Percentiles rank a stretch among this genome's conserved stretches.
Conservation (phyloP, 805 yeast species). For the Sugiyamaella americana region DNA sequence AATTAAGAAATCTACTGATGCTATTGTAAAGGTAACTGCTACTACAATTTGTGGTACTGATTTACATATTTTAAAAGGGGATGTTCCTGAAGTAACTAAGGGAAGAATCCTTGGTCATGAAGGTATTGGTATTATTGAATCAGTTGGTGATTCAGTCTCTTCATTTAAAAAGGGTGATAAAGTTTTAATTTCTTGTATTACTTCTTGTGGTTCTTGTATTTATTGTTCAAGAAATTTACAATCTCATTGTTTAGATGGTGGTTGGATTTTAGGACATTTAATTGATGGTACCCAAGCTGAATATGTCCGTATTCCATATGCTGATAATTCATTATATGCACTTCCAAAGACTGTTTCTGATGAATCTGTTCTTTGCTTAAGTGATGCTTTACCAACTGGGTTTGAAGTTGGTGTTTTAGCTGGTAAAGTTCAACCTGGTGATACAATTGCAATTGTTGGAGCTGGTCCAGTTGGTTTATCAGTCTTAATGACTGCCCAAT, state of each 20-base stretch:
- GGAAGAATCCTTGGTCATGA: conserved; percentile 93
- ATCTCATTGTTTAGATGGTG: conserved; percentile 80
- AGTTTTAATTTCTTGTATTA: conserved; percentile 74
- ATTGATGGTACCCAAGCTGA: conserved; percentile 71
- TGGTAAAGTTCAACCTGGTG: conserved; percentile 55
- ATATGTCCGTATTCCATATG: conserved; percentile 77
- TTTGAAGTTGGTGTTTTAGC: conserved; percentile 76
- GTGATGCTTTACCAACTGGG: conserved; percentile 69
- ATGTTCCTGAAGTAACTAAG: conserved; percentile 69
- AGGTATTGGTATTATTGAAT: conserved; percentile 94
- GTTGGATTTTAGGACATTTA: conserved; percentile 49
- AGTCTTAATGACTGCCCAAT: conserved; percentile 72
- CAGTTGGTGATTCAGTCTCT: conserved; percentile 86
- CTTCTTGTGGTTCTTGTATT: conserved; percentile 53
- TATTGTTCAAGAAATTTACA: conserved; percentile 68
- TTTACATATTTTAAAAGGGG: conserved; percentile 64
- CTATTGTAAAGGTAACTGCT: conserved; percentile 64
- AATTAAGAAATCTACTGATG: conserved; percentile 56
- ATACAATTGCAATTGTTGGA: conserved; percentile 43
- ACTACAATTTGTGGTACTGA: conserved; percentile 89
- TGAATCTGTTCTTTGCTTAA: conserved; percentile 80
- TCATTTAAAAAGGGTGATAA: conserved; percentile 78
- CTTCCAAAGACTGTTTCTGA: conserved; percentile 72
- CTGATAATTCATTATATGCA: conserved; percentile 68
- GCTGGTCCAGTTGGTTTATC: conserved; percentile 60